These are phyloP conservation scores for Meyerozyma sp. DNA, from an alignment of 1,139 yeast species.

Conservation along the genomic window DNA sequence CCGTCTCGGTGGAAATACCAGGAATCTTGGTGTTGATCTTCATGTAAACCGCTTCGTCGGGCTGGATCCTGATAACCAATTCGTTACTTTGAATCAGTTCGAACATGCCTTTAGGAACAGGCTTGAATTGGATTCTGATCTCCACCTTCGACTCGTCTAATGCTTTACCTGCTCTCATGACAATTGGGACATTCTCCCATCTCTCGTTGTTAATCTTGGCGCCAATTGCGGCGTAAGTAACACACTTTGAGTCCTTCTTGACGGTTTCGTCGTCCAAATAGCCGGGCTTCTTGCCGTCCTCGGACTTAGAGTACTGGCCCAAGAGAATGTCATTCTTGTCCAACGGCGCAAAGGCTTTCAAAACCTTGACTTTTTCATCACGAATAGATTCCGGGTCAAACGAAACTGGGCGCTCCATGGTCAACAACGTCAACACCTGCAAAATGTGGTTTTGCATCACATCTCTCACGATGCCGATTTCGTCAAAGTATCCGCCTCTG, in stretches of 20 bases:
- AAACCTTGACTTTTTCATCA: slow-evolving; percentile 91
- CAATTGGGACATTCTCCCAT: slow-evolving; percentile 98
- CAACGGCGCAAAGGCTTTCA: slow-evolving; percentile 73
- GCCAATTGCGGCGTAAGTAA: slow-evolving; percentile 86
- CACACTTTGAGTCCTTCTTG: slow-evolving; percentile 71
- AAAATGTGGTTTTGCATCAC: slow-evolving; percentile 97
- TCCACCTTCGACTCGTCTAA: slow-evolving; percentile 90
- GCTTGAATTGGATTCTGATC: slow-evolving; percentile 87
- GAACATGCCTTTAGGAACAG: slow-evolving; percentile 79
- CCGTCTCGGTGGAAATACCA: slow-evolving; percentile 76
- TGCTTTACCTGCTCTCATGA: slow-evolving; percentile 95
- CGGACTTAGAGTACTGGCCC: slow-evolving; percentile 84
- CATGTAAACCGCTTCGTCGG: slow-evolving; percentile 88
- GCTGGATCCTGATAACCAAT: slow-evolving; percentile 89
- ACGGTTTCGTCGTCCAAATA: slow-evolving; percentile 95
- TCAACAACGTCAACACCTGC: slow-evolving; percentile 84
- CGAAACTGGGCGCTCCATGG: slow-evolving; percentile 93
- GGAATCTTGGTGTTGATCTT: slow-evolving; percentile 92
- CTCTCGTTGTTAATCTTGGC: slow-evolving; percentile 82
- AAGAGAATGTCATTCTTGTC: slow-evolving; percentile 62
- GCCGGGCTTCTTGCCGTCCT: slow-evolving; percentile 84
- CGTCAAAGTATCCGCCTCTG: slow-evolving; percentile 96
- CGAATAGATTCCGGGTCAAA: slow-evolving; percentile 90
- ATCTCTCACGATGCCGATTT: slow-evolving; percentile 92
- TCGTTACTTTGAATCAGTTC: slow-evolving; percentile 83